Evolutionary conservation across 2,329 filamentous ascomycete species (phyloP).

Genomic region (Pyrenophora graminea): DNA sequence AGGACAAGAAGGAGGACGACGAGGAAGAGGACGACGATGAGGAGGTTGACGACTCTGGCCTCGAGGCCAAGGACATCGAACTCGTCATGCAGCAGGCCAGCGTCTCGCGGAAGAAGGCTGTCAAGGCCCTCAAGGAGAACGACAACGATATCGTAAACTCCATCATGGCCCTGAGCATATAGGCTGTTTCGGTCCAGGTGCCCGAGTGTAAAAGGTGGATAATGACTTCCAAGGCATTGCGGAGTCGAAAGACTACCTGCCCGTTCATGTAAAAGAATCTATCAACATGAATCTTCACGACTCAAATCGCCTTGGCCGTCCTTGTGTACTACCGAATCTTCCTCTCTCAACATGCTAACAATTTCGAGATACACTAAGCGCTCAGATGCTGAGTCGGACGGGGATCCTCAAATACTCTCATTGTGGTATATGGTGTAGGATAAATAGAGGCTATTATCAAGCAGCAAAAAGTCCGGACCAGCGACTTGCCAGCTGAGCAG

Average conservation of each 20-base stretch:
- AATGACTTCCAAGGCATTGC: conserved; percentile 20
- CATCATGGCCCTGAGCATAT: conserved; percentile 87
- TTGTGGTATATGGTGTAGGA: neutral
- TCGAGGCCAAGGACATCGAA: conserved; percentile 99
- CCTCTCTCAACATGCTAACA: neutral
- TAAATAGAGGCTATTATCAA: neutral
- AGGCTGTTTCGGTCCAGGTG: conserved; percentile 22
- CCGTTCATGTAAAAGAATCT: conserved; percentile 33
- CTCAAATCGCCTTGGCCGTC: neutral
- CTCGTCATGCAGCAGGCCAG: conserved; percentile 97
- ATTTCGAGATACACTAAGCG: neutral
- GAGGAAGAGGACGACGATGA: conserved; percentile 74
- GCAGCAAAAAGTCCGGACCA: neutral
- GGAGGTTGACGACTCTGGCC: conserved; percentile 90
- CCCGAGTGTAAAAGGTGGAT: conserved; percentile 17
- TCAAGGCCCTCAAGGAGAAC: conserved; percentile 98
- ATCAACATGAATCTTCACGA: conserved; percentile 27
- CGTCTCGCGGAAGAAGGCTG: conserved; percentile 96
- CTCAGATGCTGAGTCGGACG: neutral
- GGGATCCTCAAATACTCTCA: conserved; percentile 64
- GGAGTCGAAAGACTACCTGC: conserved; percentile 18
- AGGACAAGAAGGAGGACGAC: conserved; percentile 64
- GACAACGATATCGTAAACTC: conserved; percentile 99
- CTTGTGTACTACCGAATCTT: neutral
- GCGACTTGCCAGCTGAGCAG: conserved; percentile 4